Base-by-base conservation (phyloP, 805 yeast genomes). In the Lachancea dasiensis region DNA sequence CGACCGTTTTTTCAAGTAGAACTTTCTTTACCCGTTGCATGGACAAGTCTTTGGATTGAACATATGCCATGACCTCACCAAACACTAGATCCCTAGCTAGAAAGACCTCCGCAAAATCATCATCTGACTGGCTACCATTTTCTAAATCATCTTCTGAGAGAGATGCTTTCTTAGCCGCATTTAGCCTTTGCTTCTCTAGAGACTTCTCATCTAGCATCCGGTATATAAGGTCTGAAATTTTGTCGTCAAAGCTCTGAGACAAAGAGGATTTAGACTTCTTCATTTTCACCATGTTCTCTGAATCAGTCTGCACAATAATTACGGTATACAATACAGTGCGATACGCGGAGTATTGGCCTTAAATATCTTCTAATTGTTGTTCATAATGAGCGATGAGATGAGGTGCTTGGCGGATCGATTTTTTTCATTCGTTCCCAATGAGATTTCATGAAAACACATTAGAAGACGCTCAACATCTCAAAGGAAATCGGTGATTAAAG, bases 1-100 rank as follows among this genome's bases (percentile, higher is more conserved):
- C 83, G 3, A 86, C 72, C 3, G 84, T 69, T 46, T 77, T 76
- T 44, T 77, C 81, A 38, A 89, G 58, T 7, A 72, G 61, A 6
- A 69, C 72, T 41, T 75, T 76, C 57, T 87, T 89, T 49, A 79
- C 76, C 42, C 97, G 65, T 41, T 74, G 71, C 49, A 87, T 65
- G 22, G 80, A 73, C 26, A 77, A 63, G 45, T 86, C 95, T 34
- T 78, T 76, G 22, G 68, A 58, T 50, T 81, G 86, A 11, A 78
- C 77, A 42, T 69, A 78, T 7, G 69, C 64, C n/a, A 77, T 50
- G 2, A 79, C 70, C 38, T 81, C 83, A 6, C 63, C 46, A 2
- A 64, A 52, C 7, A 61, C 65, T 34, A 82, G 59, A 46, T 81
- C 82, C 47, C 70, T 69, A 1, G 87, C 92, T 20, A 79, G 63